Evolutionary conservation across 2,329 filamentous ascomycete genomes (phyloP), one percentile per base, ranked within the genome.

Genomic region (Talaromyces sp.): DNA sequence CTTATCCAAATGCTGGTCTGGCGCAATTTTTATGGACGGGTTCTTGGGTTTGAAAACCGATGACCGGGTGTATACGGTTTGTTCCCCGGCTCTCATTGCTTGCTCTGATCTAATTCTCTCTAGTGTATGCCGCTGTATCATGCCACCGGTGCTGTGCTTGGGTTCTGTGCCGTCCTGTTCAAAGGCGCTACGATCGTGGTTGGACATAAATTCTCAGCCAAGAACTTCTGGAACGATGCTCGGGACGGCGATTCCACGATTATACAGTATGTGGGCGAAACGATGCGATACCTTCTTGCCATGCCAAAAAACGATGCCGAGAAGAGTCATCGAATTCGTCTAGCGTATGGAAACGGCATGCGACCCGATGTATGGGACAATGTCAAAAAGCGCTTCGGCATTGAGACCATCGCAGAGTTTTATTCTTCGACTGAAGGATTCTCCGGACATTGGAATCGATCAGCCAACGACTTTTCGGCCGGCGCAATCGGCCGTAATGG

Each of bases 121-220:
- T 31, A 91, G 88, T 89, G 89, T 64, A 96, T 97, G 91, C 93
- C 93, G 0, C 82, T 97, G 7, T 96, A 97, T 74, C 93, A 97
- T 79, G 89, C 90, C 47, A 92, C 92, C 0, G 93, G 90, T 13
- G 81, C 86, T 4, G 70, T 95, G 7, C 82, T 96, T 50, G 91
- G 89, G 27, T 85, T 93, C 65, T 76, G 83, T 57, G 82, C 86
- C 56, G 84, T 85, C 27, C 75, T 95, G 37, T 75, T 83, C 62
- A 77, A 79, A 0, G 89, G 88, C 48, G 84, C 83, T 43, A 90
- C 92, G 0, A 80, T 93, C 60, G 85, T 90, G 31, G 78, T 96
- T 16, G 90, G 90, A 56, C 87, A 86, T 70, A 91, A 89, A 71
- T 96, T 96, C 79, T 93, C 90, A 2, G 90, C 89, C 2, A 85